Evolutionary conservation across 805 yeast species (phyloP), one percentile per base, ranked within the genome.

Genomic region (Sugiyamaella qingdaonensis): DNA sequence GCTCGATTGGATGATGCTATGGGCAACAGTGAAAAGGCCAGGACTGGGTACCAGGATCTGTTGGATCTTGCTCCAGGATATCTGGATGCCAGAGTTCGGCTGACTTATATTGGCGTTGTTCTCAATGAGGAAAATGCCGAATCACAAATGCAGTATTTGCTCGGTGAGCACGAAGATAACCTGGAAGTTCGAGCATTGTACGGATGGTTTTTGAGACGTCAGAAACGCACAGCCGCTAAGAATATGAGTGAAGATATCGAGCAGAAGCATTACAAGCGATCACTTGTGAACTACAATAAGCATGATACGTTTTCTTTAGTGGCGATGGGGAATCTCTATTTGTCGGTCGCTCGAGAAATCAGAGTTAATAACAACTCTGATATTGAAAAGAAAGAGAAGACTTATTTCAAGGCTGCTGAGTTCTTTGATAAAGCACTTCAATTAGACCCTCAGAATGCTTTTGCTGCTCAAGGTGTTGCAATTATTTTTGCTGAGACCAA

Each of bases 381-480:
- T 21, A 66, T 71, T 24, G 81, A 81, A 29, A 86, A 82, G 67
- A 78, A 79, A 57, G 81, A 82, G 59, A 86, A 85, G 58, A 85
- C 89, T 52, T 92, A 86, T 66, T 75, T 85, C 44, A 82, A 96
- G 68, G 97, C 97, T n/a, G 86, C 91, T 11, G 97, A 92, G 70
- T 75, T 94, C 54, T 92, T 82, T 68, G 87, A 89, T 63, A 94
- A 94, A 70, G 97, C 89, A 1, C 73, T 94, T 51, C 84, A 86
- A 48, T 71, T 90, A 29, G 98, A 94, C 71, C 81, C 91, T 1
- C 76, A 78, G 60, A 88, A 92, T 66, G 92, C 91, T 0, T 94
- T 85, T 72, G 99, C 99, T 4, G 98, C 99, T 1, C 99, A 94
- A 69, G 99, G 99, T 52, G 77, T 94, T 57, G 98, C 97, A 1